Conservation (phyloP, 352 stramenopile species). For the Globisporangium yorkense region DNA sequence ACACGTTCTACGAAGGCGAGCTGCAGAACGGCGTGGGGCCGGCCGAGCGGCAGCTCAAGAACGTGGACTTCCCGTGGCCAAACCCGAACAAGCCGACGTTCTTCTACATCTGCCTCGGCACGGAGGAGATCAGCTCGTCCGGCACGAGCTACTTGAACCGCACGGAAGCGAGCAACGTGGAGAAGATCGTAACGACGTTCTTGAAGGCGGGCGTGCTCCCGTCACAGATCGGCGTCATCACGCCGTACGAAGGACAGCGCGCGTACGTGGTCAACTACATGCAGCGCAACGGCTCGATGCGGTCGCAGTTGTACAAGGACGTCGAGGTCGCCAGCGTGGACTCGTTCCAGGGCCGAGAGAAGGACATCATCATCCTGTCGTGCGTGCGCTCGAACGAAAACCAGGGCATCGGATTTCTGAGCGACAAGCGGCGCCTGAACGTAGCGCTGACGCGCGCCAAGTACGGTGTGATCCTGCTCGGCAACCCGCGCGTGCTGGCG, state of each 20-base stretch:
- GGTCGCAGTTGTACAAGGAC: constrained; percentile 94
- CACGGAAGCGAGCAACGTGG: constrained; percentile 96
- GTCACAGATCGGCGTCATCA: constrained; percentile 94
- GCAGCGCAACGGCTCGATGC: constrained; percentile 92
- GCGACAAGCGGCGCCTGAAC: constrained; percentile 97
- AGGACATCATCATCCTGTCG: constrained; percentile 98
- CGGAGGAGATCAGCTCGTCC: constrained; percentile 97
- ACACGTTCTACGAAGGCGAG: constrained; percentile 99
- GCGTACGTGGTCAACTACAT: constrained; percentile 99
- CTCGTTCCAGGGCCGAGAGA: constrained; percentile 99
- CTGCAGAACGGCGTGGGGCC: constrained; percentile 98
- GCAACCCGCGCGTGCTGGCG: constrained; percentile 96
- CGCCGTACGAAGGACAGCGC: constrained; percentile 98
- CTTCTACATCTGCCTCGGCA: constrained; percentile 95
- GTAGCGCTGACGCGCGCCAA: constrained; percentile 98
- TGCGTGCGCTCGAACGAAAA: constrained; percentile 99
- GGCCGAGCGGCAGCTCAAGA: constrained; percentile 85
- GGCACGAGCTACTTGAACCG: constrained; percentile 99
- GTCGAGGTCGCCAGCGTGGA: constrained; percentile 99
- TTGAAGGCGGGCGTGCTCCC: constrained; percentile 91
- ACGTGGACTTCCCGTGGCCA: constrained; percentile 96
- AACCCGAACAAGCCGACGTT: constrained; percentile 96
- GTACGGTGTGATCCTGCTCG: constrained; percentile 97
- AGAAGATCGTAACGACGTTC: constrained; percentile 98
- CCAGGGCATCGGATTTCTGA: constrained; percentile 99